A percentile compares a stretch with the other conserved stretches of the same genome.
These are phyloP conservation scores for Geosmithia putterillii DNA, from an alignment of 2,329 filamentous ascomycete genomes.

Conservation along the genomic window DNA sequence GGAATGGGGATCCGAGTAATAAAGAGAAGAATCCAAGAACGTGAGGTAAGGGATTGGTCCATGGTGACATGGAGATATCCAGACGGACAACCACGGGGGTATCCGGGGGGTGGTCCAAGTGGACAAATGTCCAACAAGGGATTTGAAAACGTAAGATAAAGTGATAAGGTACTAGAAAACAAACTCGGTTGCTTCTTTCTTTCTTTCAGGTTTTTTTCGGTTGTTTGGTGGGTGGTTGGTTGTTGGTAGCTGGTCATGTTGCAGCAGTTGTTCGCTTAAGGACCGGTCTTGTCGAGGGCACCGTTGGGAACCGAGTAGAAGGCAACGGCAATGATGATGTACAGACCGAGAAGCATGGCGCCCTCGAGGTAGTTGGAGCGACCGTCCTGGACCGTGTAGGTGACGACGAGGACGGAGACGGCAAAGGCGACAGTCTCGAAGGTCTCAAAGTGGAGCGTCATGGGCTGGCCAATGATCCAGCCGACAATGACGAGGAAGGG, in stretches of 20 bases:
- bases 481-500: conserved; percentile 70
- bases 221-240: too few species aligned
- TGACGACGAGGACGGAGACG: conserved; percentile 62
- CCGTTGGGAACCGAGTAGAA: conserved; percentile 43
- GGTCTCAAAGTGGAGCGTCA: conserved; percentile 70
- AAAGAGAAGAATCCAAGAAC: not conserved
- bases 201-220: too few species aligned
- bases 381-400: conserved; percentile 67
- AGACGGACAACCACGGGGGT: too few species aligned
- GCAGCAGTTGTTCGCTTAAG: not conserved
- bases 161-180: not conserved
- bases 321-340: conserved; percentile 47
- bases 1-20: not conserved
- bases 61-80: too few species aligned
- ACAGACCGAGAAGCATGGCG: conserved; percentile 48
- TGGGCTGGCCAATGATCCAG: conserved; percentile 60
- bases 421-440: conserved; percentile 69
- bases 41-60: too few species aligned
- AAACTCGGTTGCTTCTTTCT: not conserved
- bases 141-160: not conserved
- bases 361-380: conserved; percentile 79
- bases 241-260: too few species aligned
- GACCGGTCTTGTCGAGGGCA: conserved; percentile 25
- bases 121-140: too few species aligned
- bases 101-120: too few species aligned